These are phyloP conservation scores for Diplodia mutila DNA, from an alignment of 2,329 filamentous ascomycete species.

Conservation along the genomic window DNA sequence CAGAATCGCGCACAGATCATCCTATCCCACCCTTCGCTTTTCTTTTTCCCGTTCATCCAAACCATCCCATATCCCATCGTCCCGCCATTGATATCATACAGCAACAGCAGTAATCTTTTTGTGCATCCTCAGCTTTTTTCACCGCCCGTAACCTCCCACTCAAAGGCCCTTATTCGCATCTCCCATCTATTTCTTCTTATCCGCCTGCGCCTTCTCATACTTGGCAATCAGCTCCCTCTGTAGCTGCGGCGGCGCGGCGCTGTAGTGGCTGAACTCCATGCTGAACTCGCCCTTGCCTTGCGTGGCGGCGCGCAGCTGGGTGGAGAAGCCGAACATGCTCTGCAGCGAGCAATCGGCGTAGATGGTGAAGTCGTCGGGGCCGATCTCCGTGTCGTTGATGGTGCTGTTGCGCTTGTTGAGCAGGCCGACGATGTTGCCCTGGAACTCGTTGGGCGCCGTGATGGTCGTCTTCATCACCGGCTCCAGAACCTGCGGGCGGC, in stretches of 20 bases:
- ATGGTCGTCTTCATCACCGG: constrained; percentile 98
- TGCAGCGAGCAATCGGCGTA: constrained; percentile 92
- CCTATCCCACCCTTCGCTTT: background rate
- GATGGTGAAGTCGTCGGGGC: constrained; percentile 90
- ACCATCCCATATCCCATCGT: background rate
- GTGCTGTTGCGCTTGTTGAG: constrained; percentile 96
- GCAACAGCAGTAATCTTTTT: background rate
- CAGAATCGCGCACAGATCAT: background rate
- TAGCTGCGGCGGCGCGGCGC: constrained; percentile 80
- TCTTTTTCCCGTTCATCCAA: background rate
- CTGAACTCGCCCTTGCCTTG: constrained; percentile 98
- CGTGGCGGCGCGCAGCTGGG: constrained; percentile 85
- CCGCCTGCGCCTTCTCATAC: constrained; percentile 68
- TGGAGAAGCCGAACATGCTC: constrained; percentile 97
- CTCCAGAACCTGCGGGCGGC: constrained; percentile 83
- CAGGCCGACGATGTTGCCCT: constrained; percentile 90
- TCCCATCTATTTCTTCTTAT: constrained; percentile 52
- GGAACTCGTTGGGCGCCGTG: constrained; percentile 94
- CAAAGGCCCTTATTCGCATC: background rate
- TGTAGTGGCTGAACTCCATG: constrained; percentile 99
- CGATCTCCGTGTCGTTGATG: constrained; percentile 94
- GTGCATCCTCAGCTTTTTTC: background rate
- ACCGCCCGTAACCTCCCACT: too few species aligned
- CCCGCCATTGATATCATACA: background rate
- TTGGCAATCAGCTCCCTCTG: constrained; percentile 77